Base-by-base conservation (phyloP, 1,139 yeast species). In the Diutina pseudorugosa region DNA sequence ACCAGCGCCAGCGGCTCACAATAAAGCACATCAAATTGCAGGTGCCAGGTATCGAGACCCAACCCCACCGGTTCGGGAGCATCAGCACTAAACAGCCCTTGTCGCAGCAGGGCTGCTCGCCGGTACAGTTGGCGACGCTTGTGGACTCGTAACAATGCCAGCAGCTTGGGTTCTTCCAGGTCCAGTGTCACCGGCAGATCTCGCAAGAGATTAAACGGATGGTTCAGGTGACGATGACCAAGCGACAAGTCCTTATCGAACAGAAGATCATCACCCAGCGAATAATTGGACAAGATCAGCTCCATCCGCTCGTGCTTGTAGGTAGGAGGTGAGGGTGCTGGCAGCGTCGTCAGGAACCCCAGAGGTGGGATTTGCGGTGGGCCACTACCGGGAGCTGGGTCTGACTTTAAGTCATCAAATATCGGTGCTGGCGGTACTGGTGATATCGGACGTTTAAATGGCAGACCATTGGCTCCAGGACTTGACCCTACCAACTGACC, bases 1-100 rank as follows among this genome's bases (percentile, higher is more conserved):
- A 87, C 84, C 52, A 85, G 85, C 0, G 96, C 93, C 56, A 87
- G 87, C 3, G 94, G 90, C 61, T 90, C 96, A 67, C 96, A 90
- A 36, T 89, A 75, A 51, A 91, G 69, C 2, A 89, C 82, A 64
- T 88, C 94, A 16, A 45, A 45, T 23, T 25, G 40, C 4, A 41
- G 23, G 30, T 20, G 14, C 45, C 45, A 42, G 6, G 36, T 5
- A 9, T 16, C 49, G 8, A 45, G 27, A 4, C 49, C 49, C 7
- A 27, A 25, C 33, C 47, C 47, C 11, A 43, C 33, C n/a, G n/a
- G 36, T 12, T 43, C 47, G 7, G 14, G 33, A 4, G 30, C 20
- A 42, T 14, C 21, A 2, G 23, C 30, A 21, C 47, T 23, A 45
- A 45, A 45, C 49, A 27, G 40, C 21, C 49, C 49, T 8, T 33